phyloP scores from a whole-genome alignment of 2,329 filamentous ascomycete species.

The Pleochaeta shiraiana region DNA sequence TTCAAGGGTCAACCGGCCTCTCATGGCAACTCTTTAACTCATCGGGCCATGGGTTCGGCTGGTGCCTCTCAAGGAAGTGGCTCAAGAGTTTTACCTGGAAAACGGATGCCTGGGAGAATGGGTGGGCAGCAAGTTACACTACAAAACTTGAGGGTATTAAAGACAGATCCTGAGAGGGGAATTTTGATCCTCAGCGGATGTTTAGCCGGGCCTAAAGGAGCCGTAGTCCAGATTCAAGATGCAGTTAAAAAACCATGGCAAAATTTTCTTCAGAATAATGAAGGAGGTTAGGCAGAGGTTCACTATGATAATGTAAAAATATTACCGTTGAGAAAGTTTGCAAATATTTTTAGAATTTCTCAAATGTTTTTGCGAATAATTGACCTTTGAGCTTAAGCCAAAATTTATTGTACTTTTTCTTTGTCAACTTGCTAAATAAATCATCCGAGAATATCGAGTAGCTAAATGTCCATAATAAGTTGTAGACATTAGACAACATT shows the following conservation, averaged over 20 bases:
- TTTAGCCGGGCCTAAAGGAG: slow-evolving; percentile 74
- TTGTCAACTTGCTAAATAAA: no score
- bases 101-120: slow-evolving; percentile 97
- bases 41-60: slow-evolving; percentile 75
- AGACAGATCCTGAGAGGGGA: slow-evolving; percentile 70
- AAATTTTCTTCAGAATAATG: slow-evolving; percentile 28
- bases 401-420: no score
- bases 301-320: slow-evolving; percentile 14
- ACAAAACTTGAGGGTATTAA: slow-evolving; percentile 76
- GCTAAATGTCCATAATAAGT: no score
- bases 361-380: slow-evolving; percentile 10
- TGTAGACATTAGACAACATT: no score
- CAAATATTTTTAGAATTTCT: slow-evolving; percentile 8
- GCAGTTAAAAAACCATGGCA: slow-evolving; percentile 73
- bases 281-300: slow-evolving; percentile 28
- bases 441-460: no score
- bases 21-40: slow-evolving; percentile 89
- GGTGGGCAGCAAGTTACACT: slow-evolving; percentile 72
- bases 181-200: slow-evolving; percentile 73
- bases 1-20: slow-evolving; percentile 75
- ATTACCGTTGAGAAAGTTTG: slow-evolving; percentile 12
- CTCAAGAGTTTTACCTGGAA: slow-evolving; percentile 80
- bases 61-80: slow-evolving; percentile 83
- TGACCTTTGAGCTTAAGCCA: no score
- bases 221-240: slow-evolving; percentile 69